These are phyloP conservation scores for Candida montana DNA, from an alignment of 805 yeast species.

Conservation along the genomic window DNA sequence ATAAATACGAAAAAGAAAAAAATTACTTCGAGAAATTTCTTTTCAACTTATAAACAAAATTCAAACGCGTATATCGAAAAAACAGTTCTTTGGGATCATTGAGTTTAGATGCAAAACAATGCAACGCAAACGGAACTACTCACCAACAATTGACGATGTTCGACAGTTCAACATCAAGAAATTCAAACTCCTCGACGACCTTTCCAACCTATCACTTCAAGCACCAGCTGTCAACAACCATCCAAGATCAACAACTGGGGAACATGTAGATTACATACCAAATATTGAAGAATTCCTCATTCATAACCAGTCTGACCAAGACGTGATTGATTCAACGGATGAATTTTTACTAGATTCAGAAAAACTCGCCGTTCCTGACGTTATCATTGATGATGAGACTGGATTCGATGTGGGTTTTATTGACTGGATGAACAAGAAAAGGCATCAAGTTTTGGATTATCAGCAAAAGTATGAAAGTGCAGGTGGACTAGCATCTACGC, in stretches of 20 bases:
- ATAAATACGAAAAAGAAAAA: neutral
- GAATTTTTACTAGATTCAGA: slow-evolving; percentile 2
- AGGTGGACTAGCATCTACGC: too few species aligned
- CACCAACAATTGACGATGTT: slow-evolving; percentile 19
- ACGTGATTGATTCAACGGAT: slow-evolving; percentile 9
- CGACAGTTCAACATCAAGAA: slow-evolving; percentile 28
- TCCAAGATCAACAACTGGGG: too few species aligned
- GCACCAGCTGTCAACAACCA: too few species aligned
- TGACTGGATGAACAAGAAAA: neutral
- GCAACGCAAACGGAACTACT: slow-evolving; percentile 9
- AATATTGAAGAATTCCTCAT: slow-evolving; percentile 16
- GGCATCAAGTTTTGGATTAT: neutral
- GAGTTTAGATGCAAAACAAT: too few species aligned
- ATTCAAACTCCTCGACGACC: slow-evolving; percentile 27
- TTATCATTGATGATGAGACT: neutral
- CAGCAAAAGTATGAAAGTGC: neutral
- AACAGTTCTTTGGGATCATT: too few species aligned
- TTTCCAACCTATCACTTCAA: slow-evolving; percentile 25
- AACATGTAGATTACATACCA: slow-evolving; percentile 9
- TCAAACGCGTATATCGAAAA: too few species aligned
- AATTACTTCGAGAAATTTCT: neutral
- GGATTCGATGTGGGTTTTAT: neutral
- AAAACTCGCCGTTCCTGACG: neutral
- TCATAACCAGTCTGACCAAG: slow-evolving; percentile 15
- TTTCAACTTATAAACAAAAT: too few species aligned